Conservation (phyloP, 352 stramenopile genomes). For the Phytophthora pseudosyringae region DNA sequence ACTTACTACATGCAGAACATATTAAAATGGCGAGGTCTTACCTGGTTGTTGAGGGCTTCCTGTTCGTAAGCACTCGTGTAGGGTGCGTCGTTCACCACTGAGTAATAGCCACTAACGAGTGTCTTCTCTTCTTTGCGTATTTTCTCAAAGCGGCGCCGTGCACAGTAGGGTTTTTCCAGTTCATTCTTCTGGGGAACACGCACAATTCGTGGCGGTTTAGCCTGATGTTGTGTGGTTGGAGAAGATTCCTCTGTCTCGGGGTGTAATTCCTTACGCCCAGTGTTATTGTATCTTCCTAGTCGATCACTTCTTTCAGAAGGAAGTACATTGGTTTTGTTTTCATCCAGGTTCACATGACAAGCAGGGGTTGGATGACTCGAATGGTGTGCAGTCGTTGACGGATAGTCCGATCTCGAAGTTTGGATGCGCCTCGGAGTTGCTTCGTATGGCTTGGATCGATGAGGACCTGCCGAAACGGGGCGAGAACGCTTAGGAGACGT, state of each 20-base stretch:
- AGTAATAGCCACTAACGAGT: slow-evolving; percentile 60
- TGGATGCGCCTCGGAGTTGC: slow-evolving; percentile 45
- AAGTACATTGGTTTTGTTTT: slow-evolving; percentile 8
- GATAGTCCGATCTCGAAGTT: slow-evolving; percentile 62
- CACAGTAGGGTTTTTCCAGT: slow-evolving; percentile 75
- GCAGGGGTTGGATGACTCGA: slow-evolving; percentile 2
- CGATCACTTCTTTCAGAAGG: slow-evolving; percentile 15
- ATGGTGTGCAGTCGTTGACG: slow-evolving; percentile 23
- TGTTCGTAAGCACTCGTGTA: slow-evolving; percentile 62
- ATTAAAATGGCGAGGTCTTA: slow-evolving; percentile 14
- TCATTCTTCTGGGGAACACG: slow-evolving; percentile 70
- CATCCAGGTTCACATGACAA: background rate
- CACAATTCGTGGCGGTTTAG: slow-evolving; percentile 40
- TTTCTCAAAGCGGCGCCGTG: slow-evolving; percentile 61
- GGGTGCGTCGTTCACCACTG: slow-evolving; percentile 81
- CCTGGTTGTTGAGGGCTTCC: slow-evolving; percentile 61
- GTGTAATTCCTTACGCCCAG: slow-evolving; percentile 15
- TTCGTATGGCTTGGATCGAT: slow-evolving; percentile 45
- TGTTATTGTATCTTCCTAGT: slow-evolving; percentile 5
- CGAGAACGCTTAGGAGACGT: slow-evolving; percentile 73
- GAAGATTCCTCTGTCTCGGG: slow-evolving; percentile 27
- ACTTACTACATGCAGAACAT: background rate
- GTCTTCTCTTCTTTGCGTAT: slow-evolving; percentile 42
- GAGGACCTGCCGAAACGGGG: slow-evolving; percentile 65
- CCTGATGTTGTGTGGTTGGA: slow-evolving; percentile 7